phyloP scores from a whole-genome alignment of 2,329 filamentous ascomycete genomes.

The Alternaria angustiovoidea region DNA sequence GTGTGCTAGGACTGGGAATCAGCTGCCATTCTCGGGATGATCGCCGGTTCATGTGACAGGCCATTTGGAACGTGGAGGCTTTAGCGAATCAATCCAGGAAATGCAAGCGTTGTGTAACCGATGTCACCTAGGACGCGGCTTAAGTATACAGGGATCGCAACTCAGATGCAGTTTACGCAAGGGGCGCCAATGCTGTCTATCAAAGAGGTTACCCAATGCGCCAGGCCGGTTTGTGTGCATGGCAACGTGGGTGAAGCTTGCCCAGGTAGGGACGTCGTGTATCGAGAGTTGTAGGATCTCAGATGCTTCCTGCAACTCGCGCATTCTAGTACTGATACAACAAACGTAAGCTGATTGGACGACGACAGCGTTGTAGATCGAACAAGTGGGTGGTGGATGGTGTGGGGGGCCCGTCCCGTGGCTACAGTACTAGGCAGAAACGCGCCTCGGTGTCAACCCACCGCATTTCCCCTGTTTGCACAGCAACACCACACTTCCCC shows the following conservation, averaged over 20 bases:
- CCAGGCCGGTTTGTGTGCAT: too few species aligned
- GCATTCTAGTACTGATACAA: not conserved
- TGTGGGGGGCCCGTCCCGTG: slow-evolving; percentile 1
- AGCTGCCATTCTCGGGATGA: slow-evolving; percentile 1
- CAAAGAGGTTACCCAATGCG: not conserved
- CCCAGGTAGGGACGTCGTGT: too few species aligned
- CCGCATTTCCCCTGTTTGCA: not conserved
- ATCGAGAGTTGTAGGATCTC: not conserved
- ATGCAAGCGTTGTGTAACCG: not conserved
- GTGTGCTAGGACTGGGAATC: not conserved
- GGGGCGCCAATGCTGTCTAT: not conserved
- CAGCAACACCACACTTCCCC: not conserved
- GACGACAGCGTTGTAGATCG: not conserved
- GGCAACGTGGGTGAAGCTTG: not conserved
- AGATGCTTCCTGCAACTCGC: not conserved
- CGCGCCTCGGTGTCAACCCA: not conserved
- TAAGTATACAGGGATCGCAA: not conserved
- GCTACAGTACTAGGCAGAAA: too few species aligned
- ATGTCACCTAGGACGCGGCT: not conserved
- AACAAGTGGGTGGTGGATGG: not conserved
- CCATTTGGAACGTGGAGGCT: not conserved
- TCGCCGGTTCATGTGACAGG: not conserved
- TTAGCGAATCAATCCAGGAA: not conserved
- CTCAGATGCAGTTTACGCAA: not conserved
- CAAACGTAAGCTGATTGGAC: not conserved